These are phyloP conservation scores for Fagus crenata DNA, from an alignment of 306 rosid genomes.

Conservation along the genomic window DNA sequence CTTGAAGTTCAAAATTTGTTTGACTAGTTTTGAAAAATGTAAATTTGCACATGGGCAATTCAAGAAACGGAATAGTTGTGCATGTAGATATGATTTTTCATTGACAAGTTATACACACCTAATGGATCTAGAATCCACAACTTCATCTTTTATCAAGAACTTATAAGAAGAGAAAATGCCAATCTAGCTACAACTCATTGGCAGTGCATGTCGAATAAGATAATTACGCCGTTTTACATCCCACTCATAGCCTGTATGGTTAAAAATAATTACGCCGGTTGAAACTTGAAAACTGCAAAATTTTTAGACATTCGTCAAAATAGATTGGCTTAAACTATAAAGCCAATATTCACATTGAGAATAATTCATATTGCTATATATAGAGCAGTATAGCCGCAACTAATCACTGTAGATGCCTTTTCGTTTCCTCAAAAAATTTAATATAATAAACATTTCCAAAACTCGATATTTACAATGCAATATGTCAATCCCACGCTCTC, in stretches of 20 bases:
- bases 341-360: background rate
- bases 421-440: background rate
- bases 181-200: too few relatives aligned
- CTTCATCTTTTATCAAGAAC: too few relatives aligned
- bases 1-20: too few relatives aligned
- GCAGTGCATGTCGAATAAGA: background rate
- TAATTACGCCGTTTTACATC: background rate
- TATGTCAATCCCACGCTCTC: background rate
- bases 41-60: background rate
- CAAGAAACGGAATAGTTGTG: background rate
- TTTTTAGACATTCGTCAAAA: too few relatives aligned
- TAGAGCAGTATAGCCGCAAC: background rate
- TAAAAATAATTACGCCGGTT: too few relatives aligned
- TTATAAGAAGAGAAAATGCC: too few relatives aligned
- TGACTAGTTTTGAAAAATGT: too few relatives aligned
- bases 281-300: too few relatives aligned
- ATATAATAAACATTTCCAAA: background rate
- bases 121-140: too few relatives aligned
- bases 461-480: background rate
- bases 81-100: too few relatives aligned
- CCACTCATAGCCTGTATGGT: background rate
- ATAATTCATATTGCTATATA: too few relatives aligned
- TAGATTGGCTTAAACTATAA: background rate
- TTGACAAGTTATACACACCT: too few relatives aligned
- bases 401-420: background rate